Conservation (phyloP, 2,329 filamentous ascomycete genomes). For the Fusarium gaditjirri region DNA sequence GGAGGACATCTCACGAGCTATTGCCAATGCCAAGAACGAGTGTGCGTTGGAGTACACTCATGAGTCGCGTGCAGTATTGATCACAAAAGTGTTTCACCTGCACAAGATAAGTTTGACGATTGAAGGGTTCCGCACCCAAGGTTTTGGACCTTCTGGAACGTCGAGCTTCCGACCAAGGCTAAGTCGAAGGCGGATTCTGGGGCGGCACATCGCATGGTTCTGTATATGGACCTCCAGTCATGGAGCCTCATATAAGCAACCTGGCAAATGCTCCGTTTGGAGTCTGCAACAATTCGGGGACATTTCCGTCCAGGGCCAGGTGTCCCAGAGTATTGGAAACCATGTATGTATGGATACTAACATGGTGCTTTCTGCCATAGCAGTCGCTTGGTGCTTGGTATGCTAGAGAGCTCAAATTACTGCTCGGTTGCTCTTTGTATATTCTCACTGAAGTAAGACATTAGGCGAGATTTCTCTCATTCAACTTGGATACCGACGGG, state of each 20-base stretch:
- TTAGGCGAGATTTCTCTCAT: conserved; percentile 14
- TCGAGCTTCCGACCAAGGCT: conserved; percentile 32
- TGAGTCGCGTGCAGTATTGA: conserved; percentile 21
- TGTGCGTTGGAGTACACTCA: conserved; percentile 12
- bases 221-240: conserved; percentile 1
- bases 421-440: conserved; percentile 29
- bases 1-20: conserved; percentile 15
- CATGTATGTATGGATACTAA: conserved; percentile 1
- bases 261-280: conserved; percentile 31
- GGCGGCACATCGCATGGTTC: conserved; percentile 21
- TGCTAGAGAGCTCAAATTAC: conserved; percentile 36
- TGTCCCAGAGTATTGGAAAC: conserved; percentile 39
- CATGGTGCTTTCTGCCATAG: conserved; percentile 16
- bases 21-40: conserved; percentile 19
- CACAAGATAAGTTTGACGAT: conserved; percentile 28
- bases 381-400: conserved; percentile 20
- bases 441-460: conserved; percentile 9
- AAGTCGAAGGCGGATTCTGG: conserved; percentile 28
- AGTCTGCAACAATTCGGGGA: conserved; percentile 29
- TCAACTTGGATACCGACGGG: background rate
- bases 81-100: conserved; percentile 40
- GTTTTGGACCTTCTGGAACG: conserved; percentile 44
- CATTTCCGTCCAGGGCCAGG: conserved; percentile 36
- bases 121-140: conserved; percentile 18
- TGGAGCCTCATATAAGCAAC: conserved; percentile 13